phyloP scores from a whole-genome alignment of 139 green algal species.

The Chlamydomonas incerta region DNA sequence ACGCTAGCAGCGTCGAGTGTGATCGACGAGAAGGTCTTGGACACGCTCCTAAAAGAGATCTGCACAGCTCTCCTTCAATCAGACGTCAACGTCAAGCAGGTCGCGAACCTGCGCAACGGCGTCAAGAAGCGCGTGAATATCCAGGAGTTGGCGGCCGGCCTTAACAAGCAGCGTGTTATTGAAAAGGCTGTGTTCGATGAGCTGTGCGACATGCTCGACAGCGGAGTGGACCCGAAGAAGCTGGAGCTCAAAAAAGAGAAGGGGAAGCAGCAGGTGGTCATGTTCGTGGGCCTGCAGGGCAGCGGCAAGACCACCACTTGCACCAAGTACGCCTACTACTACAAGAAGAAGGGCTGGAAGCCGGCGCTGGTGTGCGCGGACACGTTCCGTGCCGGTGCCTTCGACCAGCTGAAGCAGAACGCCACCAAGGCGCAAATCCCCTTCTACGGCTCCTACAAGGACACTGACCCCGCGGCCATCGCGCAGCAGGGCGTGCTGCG shows the following conservation, averaged over 20 bases:
- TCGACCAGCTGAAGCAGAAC: slow-evolving; percentile 99
- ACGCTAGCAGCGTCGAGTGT: slow-evolving; percentile 75
- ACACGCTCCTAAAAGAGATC: slow-evolving; percentile 97
- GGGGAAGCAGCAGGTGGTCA: slow-evolving; percentile 90
- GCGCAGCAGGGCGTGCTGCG: slow-evolving; percentile 90
- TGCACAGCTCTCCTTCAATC: slow-evolving; percentile 88
- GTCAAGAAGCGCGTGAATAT: slow-evolving; percentile 95
- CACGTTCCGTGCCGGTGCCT: slow-evolving; percentile 95
- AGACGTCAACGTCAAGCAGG: slow-evolving; percentile 92
- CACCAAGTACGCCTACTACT: slow-evolving; percentile 96
- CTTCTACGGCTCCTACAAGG: slow-evolving; percentile 94
- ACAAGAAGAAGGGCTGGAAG: slow-evolving; percentile 98
- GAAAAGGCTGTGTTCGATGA: slow-evolving; percentile 96
- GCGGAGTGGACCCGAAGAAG: slow-evolving; percentile 72
- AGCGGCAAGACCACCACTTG: slow-evolving; percentile 99
- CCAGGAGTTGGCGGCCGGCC: slow-evolving; percentile 85
- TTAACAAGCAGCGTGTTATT: slow-evolving; percentile 96
- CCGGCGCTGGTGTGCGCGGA: slow-evolving; percentile 97
- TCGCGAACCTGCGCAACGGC: slow-evolving; percentile 83
- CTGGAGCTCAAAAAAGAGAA: slow-evolving; percentile 93
- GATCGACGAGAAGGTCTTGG: slow-evolving; percentile 94
- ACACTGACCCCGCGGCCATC: slow-evolving; percentile 97
- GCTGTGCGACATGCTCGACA: slow-evolving; percentile 87
- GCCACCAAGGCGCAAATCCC: slow-evolving; percentile 94
- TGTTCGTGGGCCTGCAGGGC: slow-evolving; percentile 96